Percentiles rank a stretch among this genome's conserved stretches.
These are phyloP conservation scores for Barnettozyma vustinii DNA, from an alignment of 805 yeast species.

Conservation along the genomic window DNA sequence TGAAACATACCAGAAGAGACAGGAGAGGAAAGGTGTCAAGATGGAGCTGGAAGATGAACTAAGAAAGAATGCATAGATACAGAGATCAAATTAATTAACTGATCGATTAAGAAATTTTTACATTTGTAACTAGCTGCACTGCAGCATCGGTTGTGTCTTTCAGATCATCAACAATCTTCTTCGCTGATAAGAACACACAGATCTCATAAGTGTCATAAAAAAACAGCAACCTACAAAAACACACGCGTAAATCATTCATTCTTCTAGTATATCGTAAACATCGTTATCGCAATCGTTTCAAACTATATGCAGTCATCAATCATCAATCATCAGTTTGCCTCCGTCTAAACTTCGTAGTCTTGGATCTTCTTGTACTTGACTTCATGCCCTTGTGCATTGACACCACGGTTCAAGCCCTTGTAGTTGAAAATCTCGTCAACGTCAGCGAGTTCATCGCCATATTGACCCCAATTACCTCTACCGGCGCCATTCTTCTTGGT, in stretches of 20 bases:
- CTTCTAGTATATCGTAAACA: slow-evolving; percentile 2
- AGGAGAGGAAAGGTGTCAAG: slow-evolving; percentile 81
- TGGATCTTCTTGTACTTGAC: slow-evolving; percentile 27
- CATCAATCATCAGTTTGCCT: not conserved
- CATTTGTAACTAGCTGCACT: too few relatives aligned
- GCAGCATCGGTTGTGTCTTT: too few relatives aligned
- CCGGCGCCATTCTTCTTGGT: slow-evolving; percentile 86
- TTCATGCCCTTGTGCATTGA: slow-evolving; percentile 41
- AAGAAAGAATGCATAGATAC: slow-evolving; percentile 6
- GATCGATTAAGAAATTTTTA: too few relatives aligned
- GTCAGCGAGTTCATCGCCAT: slow-evolving; percentile 72
- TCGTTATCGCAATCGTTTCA: slow-evolving; percentile 2
- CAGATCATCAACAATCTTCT: too few relatives aligned
- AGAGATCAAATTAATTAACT: not conserved
- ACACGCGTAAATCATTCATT: not conserved
- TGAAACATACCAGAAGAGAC: slow-evolving; percentile 77
- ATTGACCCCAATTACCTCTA: slow-evolving; percentile 80
- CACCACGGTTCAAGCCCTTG: slow-evolving; percentile 43
- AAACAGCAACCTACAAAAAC: not conserved
- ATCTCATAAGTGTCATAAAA: not conserved
- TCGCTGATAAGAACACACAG: not conserved
- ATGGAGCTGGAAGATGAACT: slow-evolving; percentile 41
- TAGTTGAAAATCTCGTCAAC: slow-evolving; percentile 49
- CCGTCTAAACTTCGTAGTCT: slow-evolving; percentile 4
- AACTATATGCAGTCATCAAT: not conserved